phyloP scores from a whole-genome alignment of 306 rosid genomes.

The Comarum palustre region DNA sequence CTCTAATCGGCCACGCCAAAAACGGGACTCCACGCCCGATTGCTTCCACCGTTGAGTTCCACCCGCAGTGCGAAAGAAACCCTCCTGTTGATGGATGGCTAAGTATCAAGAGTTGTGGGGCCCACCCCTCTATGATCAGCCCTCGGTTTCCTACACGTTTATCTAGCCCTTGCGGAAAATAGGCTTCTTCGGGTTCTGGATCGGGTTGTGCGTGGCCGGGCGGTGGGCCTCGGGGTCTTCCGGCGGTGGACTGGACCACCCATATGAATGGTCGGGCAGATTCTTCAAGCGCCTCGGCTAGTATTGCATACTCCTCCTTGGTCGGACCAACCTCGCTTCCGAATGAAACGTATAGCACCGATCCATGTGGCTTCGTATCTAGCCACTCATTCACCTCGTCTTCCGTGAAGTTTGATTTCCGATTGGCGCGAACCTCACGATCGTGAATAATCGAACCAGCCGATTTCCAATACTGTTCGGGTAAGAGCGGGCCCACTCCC shows the following conservation, averaged over 20 bases:
- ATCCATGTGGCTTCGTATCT: constrained; percentile 44
- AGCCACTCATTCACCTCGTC: constrained; percentile 56
- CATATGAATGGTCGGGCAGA: constrained; percentile 44
- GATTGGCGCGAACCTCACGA: constrained; percentile 31
- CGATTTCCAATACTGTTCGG: constrained; percentile 54
- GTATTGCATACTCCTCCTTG: constrained; percentile 28
- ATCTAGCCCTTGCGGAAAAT: constrained; percentile 46
- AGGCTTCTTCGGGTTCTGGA: constrained; percentile 21
- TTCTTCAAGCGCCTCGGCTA: constrained; percentile 44
- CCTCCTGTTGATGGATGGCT: constrained; percentile 73
- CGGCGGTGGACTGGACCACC: constrained; percentile 49
- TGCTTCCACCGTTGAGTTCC: constrained; percentile 70
- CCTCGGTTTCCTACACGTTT: constrained; percentile 42
- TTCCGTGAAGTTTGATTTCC: constrained; percentile 38
- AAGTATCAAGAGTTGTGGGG: constrained; percentile 67
- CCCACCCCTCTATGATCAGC: constrained; percentile 70
- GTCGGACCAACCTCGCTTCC: constrained; percentile 56
- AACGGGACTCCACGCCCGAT: constrained; percentile 59
- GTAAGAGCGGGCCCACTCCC: constrained; percentile 73
- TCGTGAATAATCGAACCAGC: constrained; percentile 39
- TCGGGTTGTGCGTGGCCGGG: background rate
- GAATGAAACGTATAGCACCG: constrained; percentile 52
- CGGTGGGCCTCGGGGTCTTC: constrained; percentile 38
- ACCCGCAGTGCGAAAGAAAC: constrained; percentile 64
- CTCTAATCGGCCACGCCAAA: constrained; percentile 64